These are phyloP conservation scores for Cutaneotrichosporon sp. DNA, from an alignment of 1,284 basidiomycete genomes.

Conservation along the genomic window DNA sequence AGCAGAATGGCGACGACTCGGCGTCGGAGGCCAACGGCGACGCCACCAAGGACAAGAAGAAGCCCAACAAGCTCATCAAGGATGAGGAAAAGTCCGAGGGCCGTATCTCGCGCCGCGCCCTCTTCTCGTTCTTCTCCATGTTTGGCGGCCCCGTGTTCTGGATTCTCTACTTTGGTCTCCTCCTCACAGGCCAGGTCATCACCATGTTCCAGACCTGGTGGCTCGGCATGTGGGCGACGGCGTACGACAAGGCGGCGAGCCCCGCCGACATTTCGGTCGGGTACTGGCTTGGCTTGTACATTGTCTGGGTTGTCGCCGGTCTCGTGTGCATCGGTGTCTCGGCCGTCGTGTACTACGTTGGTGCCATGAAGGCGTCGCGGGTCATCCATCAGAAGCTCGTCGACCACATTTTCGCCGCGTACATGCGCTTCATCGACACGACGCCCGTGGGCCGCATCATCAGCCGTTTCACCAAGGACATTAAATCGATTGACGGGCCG, in stretches of 20 bases:
- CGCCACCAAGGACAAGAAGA: constrained; percentile 16
- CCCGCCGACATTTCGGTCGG: constrained; percentile 36
- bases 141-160: constrained; percentile 51
- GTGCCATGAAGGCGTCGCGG: constrained; percentile 55
- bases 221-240: constrained; percentile 58
- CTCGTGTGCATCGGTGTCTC: constrained; percentile 40
- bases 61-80: constrained; percentile 49
- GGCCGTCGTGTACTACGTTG: constrained; percentile 44
- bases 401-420: constrained; percentile 56
- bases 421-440: constrained; percentile 57
- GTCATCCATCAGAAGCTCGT: constrained; percentile 58
- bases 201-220: constrained; percentile 55
- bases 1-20: constrained; percentile 24
- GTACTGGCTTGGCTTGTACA: constrained; percentile 53
- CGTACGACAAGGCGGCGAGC: constrained; percentile 51
- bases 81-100: constrained; percentile 60
- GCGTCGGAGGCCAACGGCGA: constrained; percentile 12
- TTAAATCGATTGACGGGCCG: constrained; percentile 48
- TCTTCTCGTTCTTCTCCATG: constrained; percentile 48
- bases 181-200: constrained; percentile 35
- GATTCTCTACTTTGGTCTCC: constrained; percentile 36
- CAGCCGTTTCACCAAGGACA: constrained; percentile 59
- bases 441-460: constrained; percentile 60
- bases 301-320: constrained; percentile 42
- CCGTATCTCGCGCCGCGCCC: constrained; percentile 49